Evolutionary conservation across 805 yeast genomes (phyloP).

Genomic region (Debaryomyces castellii): DNA sequence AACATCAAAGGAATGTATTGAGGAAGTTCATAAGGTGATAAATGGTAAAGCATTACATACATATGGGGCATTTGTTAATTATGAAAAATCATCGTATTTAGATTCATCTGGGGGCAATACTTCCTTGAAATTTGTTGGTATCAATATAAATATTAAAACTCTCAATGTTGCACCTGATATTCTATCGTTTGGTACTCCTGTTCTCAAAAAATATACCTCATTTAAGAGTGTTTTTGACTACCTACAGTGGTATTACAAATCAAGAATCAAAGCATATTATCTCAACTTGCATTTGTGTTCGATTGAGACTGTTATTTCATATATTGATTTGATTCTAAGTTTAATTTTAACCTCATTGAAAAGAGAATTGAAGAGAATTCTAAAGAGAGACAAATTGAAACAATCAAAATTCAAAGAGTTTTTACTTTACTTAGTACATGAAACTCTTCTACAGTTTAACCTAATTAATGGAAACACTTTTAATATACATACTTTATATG

Average conservation of each 20-base stretch:
- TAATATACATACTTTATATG: constrained; percentile 6
- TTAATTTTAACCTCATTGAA: constrained; percentile 11
- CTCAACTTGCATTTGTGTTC: constrained; percentile 16
- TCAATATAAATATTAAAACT: constrained; percentile 20
- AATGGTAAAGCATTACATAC: constrained; percentile 17
- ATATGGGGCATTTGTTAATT: constrained; percentile 37
- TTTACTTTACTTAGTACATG: constrained; percentile 10
- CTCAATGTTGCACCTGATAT: constrained; percentile 16
- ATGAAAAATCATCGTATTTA: constrained; percentile 23
- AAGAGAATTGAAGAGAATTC: constrained; percentile 4
- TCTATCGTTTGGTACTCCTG: constrained; percentile 5
- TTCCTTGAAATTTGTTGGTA: constrained; percentile 28
- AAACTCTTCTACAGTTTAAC: constrained; percentile 12
- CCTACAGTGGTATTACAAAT: constrained; percentile 21
- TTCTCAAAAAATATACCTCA: constrained; percentile 14
- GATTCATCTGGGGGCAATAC: constrained; percentile 7
- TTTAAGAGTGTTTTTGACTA: constrained; percentile 17
- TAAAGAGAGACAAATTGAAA: constrained; percentile 5
- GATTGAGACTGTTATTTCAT: constrained; percentile 10
- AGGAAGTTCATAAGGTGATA: constrained; percentile 15
- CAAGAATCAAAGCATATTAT: constrained; percentile 17
- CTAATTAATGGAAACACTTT: constrained; percentile 9
- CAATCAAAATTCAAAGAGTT: constrained; percentile 11
- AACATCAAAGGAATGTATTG: constrained; percentile 25
- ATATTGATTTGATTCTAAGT: constrained; percentile 10